Conservation (phyloP, 2,329 filamentous ascomycete species). For the Phaeomoniella chlamydospora region DNA sequence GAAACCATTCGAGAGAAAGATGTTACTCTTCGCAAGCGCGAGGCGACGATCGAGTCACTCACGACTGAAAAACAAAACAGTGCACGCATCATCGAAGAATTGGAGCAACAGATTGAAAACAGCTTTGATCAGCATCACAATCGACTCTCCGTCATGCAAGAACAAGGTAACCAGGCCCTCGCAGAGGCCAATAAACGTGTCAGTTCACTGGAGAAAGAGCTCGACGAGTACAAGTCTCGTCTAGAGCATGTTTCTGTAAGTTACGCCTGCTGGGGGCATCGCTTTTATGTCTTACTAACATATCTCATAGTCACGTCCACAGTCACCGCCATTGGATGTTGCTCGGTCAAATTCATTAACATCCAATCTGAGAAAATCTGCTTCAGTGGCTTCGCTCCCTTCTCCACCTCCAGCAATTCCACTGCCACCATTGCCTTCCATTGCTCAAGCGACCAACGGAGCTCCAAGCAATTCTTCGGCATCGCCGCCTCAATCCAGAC, state of each 20-base stretch:
- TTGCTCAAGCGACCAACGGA: slow-evolving; percentile 36
- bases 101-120: slow-evolving; percentile 88
- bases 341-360: slow-evolving; percentile 43
- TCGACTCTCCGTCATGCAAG: slow-evolving; percentile 67
- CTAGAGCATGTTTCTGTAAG: slow-evolving; percentile 65
- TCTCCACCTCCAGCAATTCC: slow-evolving; percentile 92
- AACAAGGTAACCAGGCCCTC: slow-evolving; percentile 58
- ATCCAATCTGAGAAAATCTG: slow-evolving; percentile 70
- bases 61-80: slow-evolving; percentile 71
- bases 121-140: slow-evolving; percentile 96
- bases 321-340: slow-evolving; percentile 30
- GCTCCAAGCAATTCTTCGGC: slow-evolving; percentile 20
- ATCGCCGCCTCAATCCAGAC: slow-evolving; percentile 48
- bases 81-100: slow-evolving; percentile 78
- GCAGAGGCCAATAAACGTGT: slow-evolving; percentile 62
- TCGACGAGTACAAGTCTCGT: slow-evolving; percentile 35
- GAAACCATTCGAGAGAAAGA: slow-evolving; percentile 29
- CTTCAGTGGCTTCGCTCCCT: slow-evolving; percentile 68
- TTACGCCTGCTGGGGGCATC: too few species aligned
- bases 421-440: slow-evolving; percentile 72
- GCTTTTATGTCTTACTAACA: neutral
- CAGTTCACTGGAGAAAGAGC: slow-evolving; percentile 48
- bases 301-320: slow-evolving; percentile 11
- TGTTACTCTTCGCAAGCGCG: slow-evolving; percentile 29
- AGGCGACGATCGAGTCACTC: slow-evolving; percentile 32